Percentiles rank a stretch among this genome's conserved stretches.
Conservation (phyloP, 2,329 filamentous ascomycete species). For the Shiraia bambusicola region DNA sequence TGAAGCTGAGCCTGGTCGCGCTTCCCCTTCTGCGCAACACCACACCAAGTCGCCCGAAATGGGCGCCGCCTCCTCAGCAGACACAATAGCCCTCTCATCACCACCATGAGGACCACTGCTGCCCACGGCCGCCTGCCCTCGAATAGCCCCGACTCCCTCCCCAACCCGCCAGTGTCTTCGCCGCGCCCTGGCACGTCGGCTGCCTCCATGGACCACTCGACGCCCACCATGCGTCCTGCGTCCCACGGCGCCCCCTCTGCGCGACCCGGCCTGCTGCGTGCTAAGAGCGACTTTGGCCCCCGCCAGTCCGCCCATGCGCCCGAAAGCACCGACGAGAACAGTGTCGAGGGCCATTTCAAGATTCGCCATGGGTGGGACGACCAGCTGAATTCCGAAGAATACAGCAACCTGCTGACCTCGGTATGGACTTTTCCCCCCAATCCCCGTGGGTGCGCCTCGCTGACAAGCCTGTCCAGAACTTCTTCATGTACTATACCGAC, state of each 20-base stretch:
- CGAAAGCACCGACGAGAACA: conserved; percentile 43
- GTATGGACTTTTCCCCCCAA: conserved; percentile 53
- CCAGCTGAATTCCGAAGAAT: conserved; percentile 87
- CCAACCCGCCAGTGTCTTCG: conserved; percentile 10
- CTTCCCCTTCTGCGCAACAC: conserved; percentile 9
- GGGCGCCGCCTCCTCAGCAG: conserved; percentile 27
- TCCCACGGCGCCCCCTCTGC: conserved; percentile 51
- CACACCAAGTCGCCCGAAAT: conserved; percentile 28
- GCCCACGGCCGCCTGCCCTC: conserved; percentile 8
- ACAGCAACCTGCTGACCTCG: conserved; percentile 79
- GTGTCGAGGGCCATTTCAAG: conserved; percentile 55
- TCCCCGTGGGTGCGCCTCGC: neutral
- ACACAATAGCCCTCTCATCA: conserved; percentile 21
- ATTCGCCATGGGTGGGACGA: conserved; percentile 89
- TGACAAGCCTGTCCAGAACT: conserved; percentile 62
- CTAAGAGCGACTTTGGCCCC: conserved; percentile 64
- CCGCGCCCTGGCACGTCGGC: conserved; percentile 33
- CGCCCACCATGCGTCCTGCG: conserved; percentile 51
- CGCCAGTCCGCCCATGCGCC: conserved; percentile 28
- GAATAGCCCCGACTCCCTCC: conserved; percentile 16
- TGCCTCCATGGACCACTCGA: conserved; percentile 24
- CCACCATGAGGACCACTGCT: conserved; percentile 36
- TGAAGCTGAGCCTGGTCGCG: neutral
- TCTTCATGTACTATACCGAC: conserved; percentile 99
- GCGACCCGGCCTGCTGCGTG: conserved; percentile 50